Percentiles rank a stretch among this genome's conserved stretches.
Conservation (phyloP, 805 yeast genomes). For the Maudiozyma serrabonitensis region DNA sequence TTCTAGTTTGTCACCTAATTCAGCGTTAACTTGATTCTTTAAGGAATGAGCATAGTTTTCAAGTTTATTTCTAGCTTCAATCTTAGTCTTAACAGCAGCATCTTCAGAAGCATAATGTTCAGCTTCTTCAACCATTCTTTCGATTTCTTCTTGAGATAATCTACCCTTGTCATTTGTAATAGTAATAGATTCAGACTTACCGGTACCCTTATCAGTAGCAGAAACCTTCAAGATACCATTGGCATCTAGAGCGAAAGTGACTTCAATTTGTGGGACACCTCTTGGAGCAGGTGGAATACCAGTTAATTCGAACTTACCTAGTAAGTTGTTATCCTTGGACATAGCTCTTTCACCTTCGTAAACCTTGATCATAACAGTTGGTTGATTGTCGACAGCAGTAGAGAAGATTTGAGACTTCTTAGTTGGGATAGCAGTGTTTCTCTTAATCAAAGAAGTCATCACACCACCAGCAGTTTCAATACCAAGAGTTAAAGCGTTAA, state of each 20-base stretch:
- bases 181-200: slow-evolving; percentile 82
- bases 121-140: slow-evolving; percentile 96
- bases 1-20: slow-evolving; percentile 65
- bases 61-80: slow-evolving; percentile 78
- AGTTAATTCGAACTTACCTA: slow-evolving; percentile 92
- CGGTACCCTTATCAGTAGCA: slow-evolving; percentile 91
- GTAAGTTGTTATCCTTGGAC: slow-evolving; percentile 88
- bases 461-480: slow-evolving; percentile 97
- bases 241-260: slow-evolving; percentile 93
- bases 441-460: slow-evolving; percentile 89
- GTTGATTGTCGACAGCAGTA: slow-evolving; percentile 94
- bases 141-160: slow-evolving; percentile 86
- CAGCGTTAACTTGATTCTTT: slow-evolving; percentile 58
- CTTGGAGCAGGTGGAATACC: slow-evolving; percentile 99
- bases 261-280: slow-evolving; percentile 98
- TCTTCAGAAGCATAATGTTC: slow-evolving; percentile 92
- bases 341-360: slow-evolving; percentile 94
- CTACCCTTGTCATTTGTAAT: slow-evolving; percentile 93
- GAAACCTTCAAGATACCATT: slow-evolving; percentile 95
- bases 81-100: slow-evolving; percentile 68
- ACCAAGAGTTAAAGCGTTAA: slow-evolving; percentile 88
- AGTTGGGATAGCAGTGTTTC: slow-evolving; percentile 94
- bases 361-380: slow-evolving; percentile 88
- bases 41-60: slow-evolving; percentile 83
- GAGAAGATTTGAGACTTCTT: slow-evolving; percentile 92